These are phyloP conservation scores for Penicillium brevicompactum DNA, from an alignment of 2,329 filamentous ascomycete genomes.

Conservation along the genomic window DNA sequence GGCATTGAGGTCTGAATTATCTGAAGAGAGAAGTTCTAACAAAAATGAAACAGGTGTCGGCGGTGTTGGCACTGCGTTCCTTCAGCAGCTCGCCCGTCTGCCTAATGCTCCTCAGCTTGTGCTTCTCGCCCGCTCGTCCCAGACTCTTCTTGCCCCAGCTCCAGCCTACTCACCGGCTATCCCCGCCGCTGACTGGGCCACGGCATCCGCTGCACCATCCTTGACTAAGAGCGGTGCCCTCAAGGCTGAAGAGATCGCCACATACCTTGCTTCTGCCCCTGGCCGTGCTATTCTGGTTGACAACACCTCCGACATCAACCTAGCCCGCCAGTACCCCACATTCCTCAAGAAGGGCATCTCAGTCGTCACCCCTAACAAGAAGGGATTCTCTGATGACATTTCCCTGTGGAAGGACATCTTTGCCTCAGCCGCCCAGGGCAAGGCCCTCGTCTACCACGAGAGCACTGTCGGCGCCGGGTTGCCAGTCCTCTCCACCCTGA, in stretches of 20 bases:
- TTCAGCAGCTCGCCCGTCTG: slow-evolving; percentile 74
- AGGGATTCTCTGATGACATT: slow-evolving; percentile 84
- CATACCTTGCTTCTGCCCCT: slow-evolving; percentile 77
- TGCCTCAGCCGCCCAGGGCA: slow-evolving; percentile 61
- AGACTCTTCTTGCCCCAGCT: slow-evolving; percentile 72
- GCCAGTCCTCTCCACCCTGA: slow-evolving; percentile 88
- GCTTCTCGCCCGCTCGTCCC: slow-evolving; percentile 83
- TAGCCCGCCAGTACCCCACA: slow-evolving; percentile 79
- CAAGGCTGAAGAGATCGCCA: slow-evolving; percentile 68
- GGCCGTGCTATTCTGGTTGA: slow-evolving; percentile 83
- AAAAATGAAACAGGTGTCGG: slow-evolving; percentile 67
- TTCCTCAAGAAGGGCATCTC: slow-evolving; percentile 82
- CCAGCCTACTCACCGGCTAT: slow-evolving; percentile 67
- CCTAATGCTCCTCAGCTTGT: slow-evolving; percentile 73
- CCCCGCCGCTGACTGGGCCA: slow-evolving; percentile 59
- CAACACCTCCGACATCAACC: slow-evolving; percentile 88
- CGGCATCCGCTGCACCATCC: slow-evolving; percentile 62
- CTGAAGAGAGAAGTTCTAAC: not conserved
- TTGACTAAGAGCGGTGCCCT: slow-evolving; percentile 55
- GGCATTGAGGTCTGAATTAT: not conserved
- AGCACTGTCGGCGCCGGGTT: slow-evolving; percentile 91
- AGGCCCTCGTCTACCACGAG: slow-evolving; percentile 89
- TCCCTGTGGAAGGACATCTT: slow-evolving; percentile 89
- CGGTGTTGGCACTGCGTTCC: slow-evolving; percentile 89
- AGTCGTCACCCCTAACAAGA: slow-evolving; percentile 97